Base-by-base conservation (phyloP, 352 stramenopile genomes). In the Blastocystis hominis region DNA sequence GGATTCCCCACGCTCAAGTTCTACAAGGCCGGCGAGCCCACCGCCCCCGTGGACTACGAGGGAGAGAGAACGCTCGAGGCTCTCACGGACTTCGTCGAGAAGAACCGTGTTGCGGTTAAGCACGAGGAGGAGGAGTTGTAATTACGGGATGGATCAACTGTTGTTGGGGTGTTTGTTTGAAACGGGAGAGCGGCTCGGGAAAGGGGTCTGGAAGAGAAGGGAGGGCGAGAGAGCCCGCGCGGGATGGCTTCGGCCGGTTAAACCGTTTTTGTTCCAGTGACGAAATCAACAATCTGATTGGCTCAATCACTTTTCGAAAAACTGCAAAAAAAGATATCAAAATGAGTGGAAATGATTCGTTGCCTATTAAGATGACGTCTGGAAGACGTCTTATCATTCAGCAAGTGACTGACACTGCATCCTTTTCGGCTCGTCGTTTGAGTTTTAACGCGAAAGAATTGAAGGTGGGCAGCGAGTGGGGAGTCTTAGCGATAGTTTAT, bases 1-100 rank as follows among this genome's bases (percentile, higher is more conserved):
- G 94, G 94, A 40, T 97, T 97, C 93, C 95, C 95, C 50, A 97
- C 95, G 64, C 91, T 98, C 55, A 91, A 96, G 76, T 97, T 97
- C 90, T 97, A 97, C 92, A 94, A 94, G 61, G 93, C 89, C 56
- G 89, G 84, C 70, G 66, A 61, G 40, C 40, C 87, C 2, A 30
- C 42, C 17, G 79, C 46, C 47, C 30, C 62, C 7, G 76, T 91
- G 9, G 75, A 88, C 62, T 91, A 87, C 66, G 69, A 88, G 56
- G 89, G 89, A 64, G 64, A 69, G n/a, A 86, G 89, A 53, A 81
- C 75, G 24, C 30, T 86, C 5, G 89, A 90, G 24, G 86, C 62
- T 68, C 88, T 91, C 20, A 88, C 89, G 66, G 40, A 68, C 9
- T 91, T 91, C 88, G 88, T 91, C 38, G 70, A 91, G 63, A 70